phyloP scores from a whole-genome alignment of 352 stramenopile species.

The Phytophthora syringae region DNA sequence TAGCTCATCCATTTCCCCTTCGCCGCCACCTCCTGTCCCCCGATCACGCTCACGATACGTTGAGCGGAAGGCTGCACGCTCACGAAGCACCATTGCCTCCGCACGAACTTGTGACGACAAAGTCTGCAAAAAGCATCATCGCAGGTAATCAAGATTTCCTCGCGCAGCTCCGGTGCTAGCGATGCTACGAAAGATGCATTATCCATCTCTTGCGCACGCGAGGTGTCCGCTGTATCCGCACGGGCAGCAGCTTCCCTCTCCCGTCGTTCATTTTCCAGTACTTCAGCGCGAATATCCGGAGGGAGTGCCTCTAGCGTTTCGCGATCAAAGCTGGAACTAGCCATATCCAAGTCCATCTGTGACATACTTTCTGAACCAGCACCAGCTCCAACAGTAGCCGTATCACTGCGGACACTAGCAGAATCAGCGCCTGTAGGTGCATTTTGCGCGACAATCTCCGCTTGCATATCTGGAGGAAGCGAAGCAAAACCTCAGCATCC shows the following conservation, averaged over 20 bases:
- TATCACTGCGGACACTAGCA: conserved; percentile 37
- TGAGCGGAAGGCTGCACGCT: conserved; percentile 88
- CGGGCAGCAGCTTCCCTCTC: conserved; percentile 86
- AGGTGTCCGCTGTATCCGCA: conserved; percentile 88
- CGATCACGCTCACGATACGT: conserved; percentile 60
- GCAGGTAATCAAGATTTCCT: conserved; percentile 97
- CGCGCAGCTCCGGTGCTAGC: conserved; percentile 93
- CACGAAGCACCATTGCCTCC: conserved; percentile 96
- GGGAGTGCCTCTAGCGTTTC: conserved; percentile 97
- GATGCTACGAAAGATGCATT: conserved; percentile 98
- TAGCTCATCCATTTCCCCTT: conserved; percentile 63
- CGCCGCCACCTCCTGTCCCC: conserved; percentile 34
- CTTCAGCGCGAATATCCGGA: conserved; percentile 96
- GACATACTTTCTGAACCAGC: conserved; percentile 68
- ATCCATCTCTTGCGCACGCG: conserved; percentile 98
- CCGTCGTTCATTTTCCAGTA: conserved; percentile 96
- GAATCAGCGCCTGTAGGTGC: conserved; percentile 41
- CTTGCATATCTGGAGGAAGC: conserved; percentile 96
- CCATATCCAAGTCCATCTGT: conserved; percentile 85
- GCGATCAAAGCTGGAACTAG: conserved; percentile 92
- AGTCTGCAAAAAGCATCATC: conserved; percentile 96
- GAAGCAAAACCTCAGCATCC: conserved; percentile 97
- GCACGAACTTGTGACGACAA: conserved; percentile 94
- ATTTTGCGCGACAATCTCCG: conserved; percentile 93
- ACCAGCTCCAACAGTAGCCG: conserved; percentile 34